These are phyloP conservation scores for Camelina sativa DNA, from an alignment of 345 rosid genomes.

Conservation along the genomic window DNA sequence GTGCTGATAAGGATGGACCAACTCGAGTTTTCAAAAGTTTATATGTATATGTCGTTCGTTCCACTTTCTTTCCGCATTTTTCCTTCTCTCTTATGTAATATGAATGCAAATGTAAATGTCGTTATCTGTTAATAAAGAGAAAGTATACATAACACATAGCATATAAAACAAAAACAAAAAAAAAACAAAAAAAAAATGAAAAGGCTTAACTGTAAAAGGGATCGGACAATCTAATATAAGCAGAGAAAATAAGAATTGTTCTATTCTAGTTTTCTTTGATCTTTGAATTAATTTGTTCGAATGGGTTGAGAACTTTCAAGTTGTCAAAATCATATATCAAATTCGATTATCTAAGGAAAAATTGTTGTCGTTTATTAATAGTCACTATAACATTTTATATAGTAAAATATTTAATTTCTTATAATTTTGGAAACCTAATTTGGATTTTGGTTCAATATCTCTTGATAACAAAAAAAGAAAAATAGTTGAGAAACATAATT, in stretches of 20 bases:
- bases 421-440: neutral
- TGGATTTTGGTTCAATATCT: neutral
- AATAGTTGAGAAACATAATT: neutral
- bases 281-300: neutral
- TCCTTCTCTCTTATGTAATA: constrained; percentile 6
- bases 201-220: neutral
- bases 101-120: constrained; percentile 28
- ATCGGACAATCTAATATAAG: neutral
- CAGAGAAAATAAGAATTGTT: neutral
- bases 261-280: neutral
- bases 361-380: too few species aligned
- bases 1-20: constrained; percentile 44
- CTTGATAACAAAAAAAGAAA: neutral
- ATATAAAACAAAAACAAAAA: constrained; percentile 1
- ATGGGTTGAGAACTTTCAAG: neutral
- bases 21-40: constrained; percentile 19
- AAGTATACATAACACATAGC: constrained; percentile 22
- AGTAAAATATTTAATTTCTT: neutral
- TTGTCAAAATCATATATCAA: neutral
- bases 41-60: neutral
- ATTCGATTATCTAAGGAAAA: neutral
- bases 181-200: constrained; percentile 4
- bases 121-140: constrained; percentile 1
- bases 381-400: neutral
- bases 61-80: constrained; percentile 26